A percentile compares a stretch with the other conserved stretches of the same genome.
Conservation (phyloP, 1,284 basidiomycete species). For the Cryptococcus sp. region DNA sequence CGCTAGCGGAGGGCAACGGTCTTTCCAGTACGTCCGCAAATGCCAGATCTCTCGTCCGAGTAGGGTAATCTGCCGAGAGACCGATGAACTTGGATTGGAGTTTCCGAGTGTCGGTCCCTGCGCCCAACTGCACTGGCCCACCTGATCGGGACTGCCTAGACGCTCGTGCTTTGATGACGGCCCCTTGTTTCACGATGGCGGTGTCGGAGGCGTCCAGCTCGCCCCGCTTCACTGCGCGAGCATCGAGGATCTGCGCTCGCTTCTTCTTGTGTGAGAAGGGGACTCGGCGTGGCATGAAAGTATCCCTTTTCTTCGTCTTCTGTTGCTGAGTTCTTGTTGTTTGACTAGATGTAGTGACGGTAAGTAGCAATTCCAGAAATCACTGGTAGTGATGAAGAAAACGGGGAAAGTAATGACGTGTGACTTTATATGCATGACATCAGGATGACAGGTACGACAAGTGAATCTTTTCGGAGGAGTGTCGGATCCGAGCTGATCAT, state of each 20-base stretch:
- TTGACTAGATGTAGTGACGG: not conserved
- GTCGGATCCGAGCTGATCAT: slow-evolving; percentile 5
- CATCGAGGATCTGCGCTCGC: slow-evolving; percentile 67
- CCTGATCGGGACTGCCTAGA: slow-evolving; percentile 8
- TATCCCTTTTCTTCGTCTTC: not conserved
- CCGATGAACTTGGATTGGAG: slow-evolving; percentile 73
- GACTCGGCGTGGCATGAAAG: slow-evolving; percentile 29
- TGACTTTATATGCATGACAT: too few relatives aligned
- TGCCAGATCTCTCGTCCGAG: slow-evolving; percentile 64
- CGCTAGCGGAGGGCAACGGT: slow-evolving; percentile 60
- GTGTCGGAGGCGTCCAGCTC: slow-evolving; percentile 52
- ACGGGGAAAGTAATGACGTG: too few relatives aligned
- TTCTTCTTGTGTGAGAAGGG: slow-evolving; percentile 65
- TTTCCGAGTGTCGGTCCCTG: slow-evolving; percentile 19
- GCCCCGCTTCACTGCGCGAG: slow-evolving; percentile 79
- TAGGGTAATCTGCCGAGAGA: slow-evolving; percentile 65
- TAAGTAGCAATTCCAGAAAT: too few relatives aligned
- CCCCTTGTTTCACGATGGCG: too few relatives aligned
- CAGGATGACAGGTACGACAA: too few relatives aligned
- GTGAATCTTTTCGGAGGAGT: too few relatives aligned
- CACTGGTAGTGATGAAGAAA: too few relatives aligned
- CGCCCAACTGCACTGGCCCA: not conserved
- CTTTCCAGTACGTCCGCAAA: slow-evolving; percentile 60
- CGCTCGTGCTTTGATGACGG: slow-evolving; percentile 3
- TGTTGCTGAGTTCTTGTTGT: not conserved